These are phyloP conservation scores for Phytophthora agathidicida DNA, from an alignment of 352 stramenopile genomes.

Conservation along the genomic window DNA sequence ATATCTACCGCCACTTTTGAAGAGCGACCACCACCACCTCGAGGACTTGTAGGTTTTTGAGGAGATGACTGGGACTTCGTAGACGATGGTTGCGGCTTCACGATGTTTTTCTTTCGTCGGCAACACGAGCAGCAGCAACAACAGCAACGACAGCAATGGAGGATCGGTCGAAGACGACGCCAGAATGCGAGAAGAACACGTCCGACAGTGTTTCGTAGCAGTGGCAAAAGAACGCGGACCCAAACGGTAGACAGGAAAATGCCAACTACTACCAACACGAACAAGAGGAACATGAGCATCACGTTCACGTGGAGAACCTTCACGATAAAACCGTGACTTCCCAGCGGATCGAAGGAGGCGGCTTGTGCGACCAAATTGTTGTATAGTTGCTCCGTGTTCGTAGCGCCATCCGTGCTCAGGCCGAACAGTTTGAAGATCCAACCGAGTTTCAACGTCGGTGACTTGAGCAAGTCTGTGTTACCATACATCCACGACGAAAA, in stretches of 20 bases:
- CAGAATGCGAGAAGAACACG: constrained; percentile 41
- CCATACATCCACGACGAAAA: constrained; percentile 89
- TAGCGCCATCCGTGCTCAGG: constrained; percentile 31
- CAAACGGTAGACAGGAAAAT: constrained; percentile 71
- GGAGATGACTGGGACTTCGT: not conserved
- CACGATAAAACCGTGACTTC: constrained; percentile 60
- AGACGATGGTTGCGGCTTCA: constrained; percentile 18
- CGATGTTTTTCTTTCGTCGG: constrained; percentile 17
- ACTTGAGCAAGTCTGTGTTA: constrained; percentile 69
- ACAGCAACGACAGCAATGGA: constrained; percentile 23
- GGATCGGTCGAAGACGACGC: constrained; percentile 26
- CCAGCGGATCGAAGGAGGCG: constrained; percentile 51
- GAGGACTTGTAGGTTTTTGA: constrained; percentile 5
- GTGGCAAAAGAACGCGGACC: constrained; percentile 50
- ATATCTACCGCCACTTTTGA: constrained; percentile 53
- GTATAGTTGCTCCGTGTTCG: constrained; percentile 48
- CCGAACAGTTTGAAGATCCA: constrained; percentile 47
- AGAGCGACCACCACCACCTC: constrained; percentile 19
- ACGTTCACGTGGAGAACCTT: constrained; percentile 78
- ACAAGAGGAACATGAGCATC: constrained; percentile 78
- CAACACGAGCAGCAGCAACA: constrained; percentile 32
- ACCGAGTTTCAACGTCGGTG: constrained; percentile 52
- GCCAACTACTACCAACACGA: constrained; percentile 49
- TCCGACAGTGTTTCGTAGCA: constrained; percentile 51
- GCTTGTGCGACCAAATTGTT: constrained; percentile 47